A percentile compares a stretch with the other conserved stretches of the same genome.
phyloP scores from a whole-genome alignment of 805 yeast genomes.

The Candida insectorum region DNA sequence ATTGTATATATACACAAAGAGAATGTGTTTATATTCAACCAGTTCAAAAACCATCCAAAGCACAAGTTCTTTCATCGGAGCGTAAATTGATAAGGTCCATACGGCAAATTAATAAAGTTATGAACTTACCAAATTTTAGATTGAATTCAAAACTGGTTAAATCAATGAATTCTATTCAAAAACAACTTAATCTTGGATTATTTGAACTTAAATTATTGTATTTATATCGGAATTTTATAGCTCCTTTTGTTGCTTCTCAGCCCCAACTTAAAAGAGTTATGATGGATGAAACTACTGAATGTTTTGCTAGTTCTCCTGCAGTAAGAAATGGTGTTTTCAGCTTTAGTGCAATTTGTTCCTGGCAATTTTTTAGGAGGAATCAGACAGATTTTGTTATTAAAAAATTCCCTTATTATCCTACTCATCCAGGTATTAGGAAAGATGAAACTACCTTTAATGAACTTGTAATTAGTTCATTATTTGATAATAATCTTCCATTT shows the following conservation, averaged over 20 bases:
- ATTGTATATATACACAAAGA: conserved; percentile 7
- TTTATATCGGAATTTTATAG: conserved; percentile 1
- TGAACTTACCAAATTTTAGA: not conserved
- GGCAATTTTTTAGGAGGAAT: conserved; percentile 1
- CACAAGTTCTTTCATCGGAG: too few species aligned
- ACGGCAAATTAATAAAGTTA: not conserved
- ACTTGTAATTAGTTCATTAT: not conserved
- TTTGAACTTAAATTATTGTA: conserved; percentile 9
- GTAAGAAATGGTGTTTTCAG: conserved; percentile 9
- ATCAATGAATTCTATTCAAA: conserved; percentile 1
- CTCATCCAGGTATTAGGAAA: not conserved
- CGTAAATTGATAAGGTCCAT: not conserved
- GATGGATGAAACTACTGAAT: conserved; percentile 1
- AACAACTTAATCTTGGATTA: not conserved
- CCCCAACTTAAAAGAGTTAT: conserved; percentile 5
- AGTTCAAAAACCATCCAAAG: too few species aligned
- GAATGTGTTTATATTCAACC: conserved; percentile 5
- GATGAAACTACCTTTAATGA: not conserved
- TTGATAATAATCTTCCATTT: not conserved
- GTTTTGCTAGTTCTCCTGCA: conserved; percentile 2
- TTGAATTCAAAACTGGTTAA: conserved; percentile 1
- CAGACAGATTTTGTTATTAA: not conserved
- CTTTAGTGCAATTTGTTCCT: conserved; percentile 5
- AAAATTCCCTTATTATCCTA: too few species aligned
- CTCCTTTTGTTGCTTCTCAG: conserved; percentile 1